Conservation (phyloP, 108 stramenopile species). For the Stephanodiscus minutulus region DNA sequence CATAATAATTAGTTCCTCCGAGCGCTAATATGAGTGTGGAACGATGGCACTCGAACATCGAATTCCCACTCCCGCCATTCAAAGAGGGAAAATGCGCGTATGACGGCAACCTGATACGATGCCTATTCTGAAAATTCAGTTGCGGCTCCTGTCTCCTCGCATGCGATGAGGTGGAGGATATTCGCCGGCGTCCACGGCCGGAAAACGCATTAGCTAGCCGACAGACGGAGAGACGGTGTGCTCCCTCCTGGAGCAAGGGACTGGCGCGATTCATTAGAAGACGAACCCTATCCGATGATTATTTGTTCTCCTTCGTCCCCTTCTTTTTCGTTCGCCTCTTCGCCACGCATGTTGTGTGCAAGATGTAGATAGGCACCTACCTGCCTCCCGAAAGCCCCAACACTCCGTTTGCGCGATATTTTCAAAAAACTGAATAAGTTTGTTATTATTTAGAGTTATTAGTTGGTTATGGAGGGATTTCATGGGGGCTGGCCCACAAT, state of each 20-base stretch:
- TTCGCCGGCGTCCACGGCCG: background rate
- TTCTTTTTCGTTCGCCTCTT: too few relatives aligned
- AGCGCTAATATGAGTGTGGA: constrained; percentile 1
- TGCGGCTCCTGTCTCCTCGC: constrained; percentile 8
- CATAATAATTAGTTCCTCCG: background rate
- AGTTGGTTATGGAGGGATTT: too few relatives aligned
- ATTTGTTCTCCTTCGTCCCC: too few relatives aligned
- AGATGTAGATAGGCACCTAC: too few relatives aligned
- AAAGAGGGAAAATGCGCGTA: background rate
- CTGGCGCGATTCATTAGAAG: background rate
- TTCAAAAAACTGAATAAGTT: too few relatives aligned
- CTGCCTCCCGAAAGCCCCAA: too few relatives aligned
- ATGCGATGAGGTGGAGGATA: background rate
- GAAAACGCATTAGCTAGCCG: background rate
- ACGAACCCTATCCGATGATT: too few relatives aligned
- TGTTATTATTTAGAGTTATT: too few relatives aligned
- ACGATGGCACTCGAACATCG: background rate
- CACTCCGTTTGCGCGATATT: too few relatives aligned
- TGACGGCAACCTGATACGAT: background rate
- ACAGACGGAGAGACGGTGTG: background rate
- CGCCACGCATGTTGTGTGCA: too few relatives aligned
- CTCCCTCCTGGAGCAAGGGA: background rate
- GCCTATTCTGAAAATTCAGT: background rate
- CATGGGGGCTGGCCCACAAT: too few relatives aligned
- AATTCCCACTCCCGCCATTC: constrained; percentile 3